Base-by-base conservation (phyloP, 192 early-diverging fungal species). In the Linnemannia hyalina region DNA sequence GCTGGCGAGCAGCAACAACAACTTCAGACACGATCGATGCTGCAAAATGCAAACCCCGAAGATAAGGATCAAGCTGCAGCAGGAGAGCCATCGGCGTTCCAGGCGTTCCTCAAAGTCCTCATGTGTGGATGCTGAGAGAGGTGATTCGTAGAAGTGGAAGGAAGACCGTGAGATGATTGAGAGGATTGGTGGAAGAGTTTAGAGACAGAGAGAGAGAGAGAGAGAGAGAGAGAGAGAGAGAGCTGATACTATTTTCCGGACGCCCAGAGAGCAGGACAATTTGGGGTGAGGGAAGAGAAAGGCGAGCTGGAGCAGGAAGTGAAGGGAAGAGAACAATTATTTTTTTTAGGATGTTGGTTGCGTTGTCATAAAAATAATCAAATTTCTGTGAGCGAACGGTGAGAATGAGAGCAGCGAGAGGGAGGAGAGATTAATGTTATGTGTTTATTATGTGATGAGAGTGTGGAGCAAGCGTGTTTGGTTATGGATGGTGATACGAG, bases 191-290 rank as follows among this genome's bases (percentile, higher is more conserved):
- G 57, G 57, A n/a, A 29, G 52, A 55, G 54, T 60, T 60, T 60
- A 11, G 57, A n/a, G 20, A n/a, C 1, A 20, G 8, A 32, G 57
- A 29, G 10, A 29, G 57, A 29, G 26, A 26, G 57, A 35, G 35
- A 35, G 35, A 65, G 26, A 29, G 60, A 63, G 60, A 32, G 26
- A 15, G n/a, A 63, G 26, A 15, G 29, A 10, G 60, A 65, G 60
- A 26, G 23, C 26, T 11, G 60, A 65, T 65, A 65, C 60, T 65
- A 65, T 65, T 65, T 65, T 65, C 60, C 60, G 60, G 29, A 65
- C 6, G 16, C 16, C 26, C n/a, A 26, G n/a, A 29, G 60, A 32
- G 60, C n/a, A 15, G 29, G 3, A 11, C 29, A 60, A 52, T 20
- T 52, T 52, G 49, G 49, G 49, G n/a, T 26, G 55, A 55, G 60